Base-by-base conservation (phyloP, 352 stramenopile genomes). In the Phytopythium helicoides region DNA sequence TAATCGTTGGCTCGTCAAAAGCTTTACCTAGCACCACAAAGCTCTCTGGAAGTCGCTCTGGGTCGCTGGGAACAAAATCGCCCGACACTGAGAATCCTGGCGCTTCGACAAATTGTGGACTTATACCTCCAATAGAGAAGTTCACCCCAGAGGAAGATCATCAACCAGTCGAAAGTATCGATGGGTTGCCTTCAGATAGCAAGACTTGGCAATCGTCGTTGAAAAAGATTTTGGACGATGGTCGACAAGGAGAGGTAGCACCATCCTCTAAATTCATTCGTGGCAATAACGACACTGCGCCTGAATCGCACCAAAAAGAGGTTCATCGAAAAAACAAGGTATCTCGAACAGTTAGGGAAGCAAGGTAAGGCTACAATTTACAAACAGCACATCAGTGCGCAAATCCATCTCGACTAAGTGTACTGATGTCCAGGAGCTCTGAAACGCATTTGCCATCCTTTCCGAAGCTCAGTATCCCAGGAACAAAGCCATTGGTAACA, bases 391-490 rank as follows among this genome's bases (percentile, higher is more conserved):
- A 5, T 33, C 28, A 33, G 28, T 9, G 28, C 9, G 28, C 28
- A 33, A n/a, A n/a, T n/a, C n/a, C n/a, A n/a, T n/a, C n/a, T n/a
- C 38, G 12, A 44, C 11, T 14, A 26, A 25, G 12, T n/a, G 19
- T 14, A 44, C 38, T 14, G 2, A 15, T 26, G 7, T 26, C 5
- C 3, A 64, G 26, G 10, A 58, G 41, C 22, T 23, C 16, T 23
- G 11, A 39, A 25, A 36, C 54, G 46, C 62, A 71, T 28, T 41
- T 70, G 26, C 63, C 70, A 16, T 76, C 46, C 9, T 84, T 90
- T 22, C 79, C 74, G 1, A 79, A 87, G 46, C 56, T 88, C 33
- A 54, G 50, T n/a, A 89, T 87, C 37, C 76, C 76, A 16, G 74
- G 75, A 1, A 70, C 58, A 1, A 81, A 73, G 35, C 60, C 59